Evolutionary conservation across 2,329 filamentous ascomycete species (phyloP).

Genomic region (Ophiostoma ulmi): DNA sequence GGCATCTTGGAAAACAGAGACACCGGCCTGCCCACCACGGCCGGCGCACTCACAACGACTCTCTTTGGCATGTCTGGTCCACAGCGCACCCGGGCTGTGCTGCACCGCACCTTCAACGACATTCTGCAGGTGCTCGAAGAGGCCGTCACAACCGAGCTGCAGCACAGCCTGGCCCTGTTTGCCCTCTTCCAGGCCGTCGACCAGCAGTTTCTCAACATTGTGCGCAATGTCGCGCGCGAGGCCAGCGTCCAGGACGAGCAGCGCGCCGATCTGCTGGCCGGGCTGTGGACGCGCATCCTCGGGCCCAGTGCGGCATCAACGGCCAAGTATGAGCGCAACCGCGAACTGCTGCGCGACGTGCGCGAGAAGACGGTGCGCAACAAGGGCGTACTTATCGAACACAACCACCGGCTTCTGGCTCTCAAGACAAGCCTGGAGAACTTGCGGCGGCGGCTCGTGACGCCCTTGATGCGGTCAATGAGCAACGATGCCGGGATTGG

Average conservation of each 20-base stretch:
- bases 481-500: constrained; percentile 38
- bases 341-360: constrained; percentile 69
- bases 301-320: constrained; percentile 68
- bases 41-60: constrained; percentile 64
- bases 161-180: constrained; percentile 74
- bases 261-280: constrained; percentile 75
- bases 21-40: constrained; percentile 56
- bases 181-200: constrained; percentile 89
- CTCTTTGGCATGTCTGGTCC: constrained; percentile 75
- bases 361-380: constrained; percentile 79
- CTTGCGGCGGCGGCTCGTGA: constrained; percentile 76
- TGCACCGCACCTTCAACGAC: constrained; percentile 83
- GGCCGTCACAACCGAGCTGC: constrained; percentile 77
- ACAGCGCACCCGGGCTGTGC: constrained; percentile 71
- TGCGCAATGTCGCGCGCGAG: constrained; percentile 79
- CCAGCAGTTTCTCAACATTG: constrained; percentile 81
- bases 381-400: constrained; percentile 78
- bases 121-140: constrained; percentile 85
- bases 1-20: constrained; percentile 53
- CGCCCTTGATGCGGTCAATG: constrained; percentile 68
- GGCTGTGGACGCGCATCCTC: constrained; percentile 79
- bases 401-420: constrained; percentile 76
- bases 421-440: constrained; percentile 83
- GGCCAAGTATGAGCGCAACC: constrained; percentile 91
- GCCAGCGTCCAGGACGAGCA: constrained; percentile 72